phyloP scores from a whole-genome alignment of 345 rosid species.

The Dipteronia dyeriana region DNA sequence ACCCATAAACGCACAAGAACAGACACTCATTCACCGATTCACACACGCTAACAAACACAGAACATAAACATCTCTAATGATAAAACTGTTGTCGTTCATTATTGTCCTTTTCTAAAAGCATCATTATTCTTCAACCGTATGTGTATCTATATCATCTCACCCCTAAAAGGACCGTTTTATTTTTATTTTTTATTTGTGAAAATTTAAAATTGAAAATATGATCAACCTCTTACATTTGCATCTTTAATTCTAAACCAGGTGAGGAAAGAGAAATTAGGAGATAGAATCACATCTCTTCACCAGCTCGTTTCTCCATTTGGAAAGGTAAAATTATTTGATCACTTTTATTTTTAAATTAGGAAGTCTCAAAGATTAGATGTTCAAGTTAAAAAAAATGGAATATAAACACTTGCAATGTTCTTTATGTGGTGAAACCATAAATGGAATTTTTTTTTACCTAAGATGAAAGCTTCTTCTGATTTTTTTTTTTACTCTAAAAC shows the following conservation, averaged over 20 bases:
- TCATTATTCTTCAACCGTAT: slow-evolving; percentile 46
- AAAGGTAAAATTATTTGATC: slow-evolving; percentile 47
- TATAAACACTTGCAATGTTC: not conserved
- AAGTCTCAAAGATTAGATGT: slow-evolving; percentile 4
- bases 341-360: not conserved
- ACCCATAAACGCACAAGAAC: slow-evolving; percentile 33
- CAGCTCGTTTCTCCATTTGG: slow-evolving; percentile 98
- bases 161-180: not conserved
- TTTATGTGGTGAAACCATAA: slow-evolving; percentile 19
- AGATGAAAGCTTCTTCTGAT: slow-evolving; percentile 6
- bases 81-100: slow-evolving; percentile 56
- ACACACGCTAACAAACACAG: slow-evolving; percentile 39
- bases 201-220: not conserved
- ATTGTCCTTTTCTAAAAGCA: slow-evolving; percentile 67
- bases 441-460: slow-evolving; percentile 3
- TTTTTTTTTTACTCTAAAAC: not conserved
- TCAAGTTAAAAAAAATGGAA: slow-evolving; percentile 5
- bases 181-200: not conserved
- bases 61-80: slow-evolving; percentile 41
- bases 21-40: slow-evolving; percentile 20
- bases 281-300: slow-evolving; percentile 87
- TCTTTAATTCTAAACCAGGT: slow-evolving; percentile 42
- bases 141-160: slow-evolving; percentile 30
- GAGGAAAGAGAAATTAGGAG: slow-evolving; percentile 91
- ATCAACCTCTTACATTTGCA: not conserved